Evolutionary conservation across 1,139 yeast species (phyloP).

Genomic region (Yamadazyma spencermartinsiae): DNA sequence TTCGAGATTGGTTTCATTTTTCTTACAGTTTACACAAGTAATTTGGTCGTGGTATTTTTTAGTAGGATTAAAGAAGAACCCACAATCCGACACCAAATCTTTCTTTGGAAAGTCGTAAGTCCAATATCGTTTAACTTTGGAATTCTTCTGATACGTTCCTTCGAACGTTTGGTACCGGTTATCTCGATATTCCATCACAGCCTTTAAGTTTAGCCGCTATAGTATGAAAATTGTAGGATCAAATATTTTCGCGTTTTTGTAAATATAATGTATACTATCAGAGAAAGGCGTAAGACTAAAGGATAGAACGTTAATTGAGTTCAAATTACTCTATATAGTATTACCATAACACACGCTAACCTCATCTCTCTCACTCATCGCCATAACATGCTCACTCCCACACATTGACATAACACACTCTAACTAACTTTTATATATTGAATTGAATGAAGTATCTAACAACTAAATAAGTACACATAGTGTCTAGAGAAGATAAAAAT

Average conservation of each 20-base stretch:
- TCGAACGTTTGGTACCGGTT: constrained; percentile 19
- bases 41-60: constrained; percentile 45
- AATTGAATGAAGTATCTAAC: background rate
- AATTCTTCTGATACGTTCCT: constrained; percentile 11
- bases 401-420: too few relatives aligned
- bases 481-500: background rate
- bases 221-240: too few relatives aligned
- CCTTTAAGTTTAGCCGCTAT: too few relatives aligned
- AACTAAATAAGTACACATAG: constrained; percentile 3
- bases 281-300: too few relatives aligned
- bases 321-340: too few relatives aligned
- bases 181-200: constrained; percentile 21
- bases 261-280: too few relatives aligned
- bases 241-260: constrained; percentile 1
- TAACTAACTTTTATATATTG: background rate
- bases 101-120: constrained; percentile 15
- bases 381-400: too few relatives aligned
- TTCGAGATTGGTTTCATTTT: constrained; percentile 39
- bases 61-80: constrained; percentile 70
- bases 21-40: constrained; percentile 63
- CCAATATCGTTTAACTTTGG: constrained; percentile 19
- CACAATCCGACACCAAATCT: constrained; percentile 50
- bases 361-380: too few relatives aligned
- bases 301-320: too few relatives aligned
- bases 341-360: too few relatives aligned